These are phyloP conservation scores for Paxillus involutus DNA, from an alignment of 768 basidiomycete species.

Conservation along the genomic window DNA sequence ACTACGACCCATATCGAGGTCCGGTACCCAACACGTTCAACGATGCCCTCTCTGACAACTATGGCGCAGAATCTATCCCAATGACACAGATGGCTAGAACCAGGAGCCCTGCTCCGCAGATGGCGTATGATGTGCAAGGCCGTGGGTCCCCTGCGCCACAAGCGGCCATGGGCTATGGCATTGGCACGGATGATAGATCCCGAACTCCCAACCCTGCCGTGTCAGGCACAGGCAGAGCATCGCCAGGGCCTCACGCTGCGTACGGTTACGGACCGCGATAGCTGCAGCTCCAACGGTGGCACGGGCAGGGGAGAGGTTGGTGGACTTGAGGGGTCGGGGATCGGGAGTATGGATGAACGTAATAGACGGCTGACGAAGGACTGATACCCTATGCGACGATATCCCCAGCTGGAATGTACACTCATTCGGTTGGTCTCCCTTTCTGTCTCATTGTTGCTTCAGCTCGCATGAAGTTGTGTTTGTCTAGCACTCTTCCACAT, in stretches of 20 bases:
- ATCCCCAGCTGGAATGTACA: slow-evolving; percentile 13
- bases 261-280: slow-evolving; percentile 41
- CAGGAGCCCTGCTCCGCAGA: slow-evolving; percentile 42
- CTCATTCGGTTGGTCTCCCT: slow-evolving; percentile 20
- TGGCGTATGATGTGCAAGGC: slow-evolving; percentile 37
- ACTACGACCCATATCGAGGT: slow-evolving; percentile 81
- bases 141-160: slow-evolving; percentile 43
- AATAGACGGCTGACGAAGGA: slow-evolving; percentile 14
- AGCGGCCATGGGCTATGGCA: slow-evolving; percentile 37
- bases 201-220: slow-evolving; percentile 30
- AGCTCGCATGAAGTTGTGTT: slow-evolving; percentile 9
- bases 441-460: slow-evolving; percentile 2
- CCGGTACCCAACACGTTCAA: slow-evolving; percentile 68
- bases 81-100: slow-evolving; percentile 65
- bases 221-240: slow-evolving; percentile 32
- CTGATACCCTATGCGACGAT: slow-evolving; percentile 15
- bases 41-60: slow-evolving; percentile 33
- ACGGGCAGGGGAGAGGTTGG: background rate
- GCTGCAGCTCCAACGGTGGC: background rate
- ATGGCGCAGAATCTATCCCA: slow-evolving; percentile 61
- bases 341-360: slow-evolving; percentile 8
- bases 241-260: slow-evolving; percentile 48
- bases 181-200: slow-evolving; percentile 25
- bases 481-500: slow-evolving; percentile 12
- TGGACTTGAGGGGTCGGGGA: slow-evolving; percentile 2